Evolutionary conservation across 1,139 yeast genomes (phyloP).

Genomic region (Scheffersomyces insectosa): DNA sequence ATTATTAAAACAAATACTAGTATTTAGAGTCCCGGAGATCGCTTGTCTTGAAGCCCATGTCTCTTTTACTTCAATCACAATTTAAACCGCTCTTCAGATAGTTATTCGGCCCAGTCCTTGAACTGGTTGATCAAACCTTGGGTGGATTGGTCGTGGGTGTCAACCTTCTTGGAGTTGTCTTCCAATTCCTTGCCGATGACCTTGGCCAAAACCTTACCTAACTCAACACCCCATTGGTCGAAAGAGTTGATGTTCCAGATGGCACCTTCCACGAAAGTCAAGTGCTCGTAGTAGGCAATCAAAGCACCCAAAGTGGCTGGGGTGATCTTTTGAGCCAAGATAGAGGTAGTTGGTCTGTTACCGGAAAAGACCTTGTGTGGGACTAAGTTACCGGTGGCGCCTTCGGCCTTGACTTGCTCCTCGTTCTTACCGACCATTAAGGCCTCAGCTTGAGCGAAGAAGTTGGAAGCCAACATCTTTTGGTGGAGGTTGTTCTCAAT

Average conservation of each 20-base stretch:
- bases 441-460: constrained; percentile 98
- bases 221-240: constrained; percentile 99
- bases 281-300: constrained; percentile 96
- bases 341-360: constrained; percentile 98
- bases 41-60: too few relatives aligned
- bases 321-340: constrained; percentile 91
- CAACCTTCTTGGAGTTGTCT: constrained; percentile 49
- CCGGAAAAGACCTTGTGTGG: constrained; percentile 97
- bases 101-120: constrained; percentile 71
- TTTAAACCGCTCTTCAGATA: constrained; percentile 5
- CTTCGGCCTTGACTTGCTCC: constrained; percentile 83
- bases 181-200: constrained; percentile 88
- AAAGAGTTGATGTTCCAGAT: constrained; percentile 98
- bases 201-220: constrained; percentile 97
- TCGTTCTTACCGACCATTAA: constrained; percentile 94
- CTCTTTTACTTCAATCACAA: constrained; percentile 1
- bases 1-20: neutral
- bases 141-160: constrained; percentile 85
- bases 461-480: constrained; percentile 96
- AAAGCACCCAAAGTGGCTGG: constrained; percentile 95
- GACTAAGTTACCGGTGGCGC: constrained; percentile 79
- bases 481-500: constrained; percentile 92
- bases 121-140: constrained; percentile 91
- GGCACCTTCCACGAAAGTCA: constrained; percentile 97
- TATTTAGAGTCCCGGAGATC: too few relatives aligned